phyloP scores from a whole-genome alignment of 2,329 filamentous ascomycete genomes.

The Epichloe amarillans region DNA sequence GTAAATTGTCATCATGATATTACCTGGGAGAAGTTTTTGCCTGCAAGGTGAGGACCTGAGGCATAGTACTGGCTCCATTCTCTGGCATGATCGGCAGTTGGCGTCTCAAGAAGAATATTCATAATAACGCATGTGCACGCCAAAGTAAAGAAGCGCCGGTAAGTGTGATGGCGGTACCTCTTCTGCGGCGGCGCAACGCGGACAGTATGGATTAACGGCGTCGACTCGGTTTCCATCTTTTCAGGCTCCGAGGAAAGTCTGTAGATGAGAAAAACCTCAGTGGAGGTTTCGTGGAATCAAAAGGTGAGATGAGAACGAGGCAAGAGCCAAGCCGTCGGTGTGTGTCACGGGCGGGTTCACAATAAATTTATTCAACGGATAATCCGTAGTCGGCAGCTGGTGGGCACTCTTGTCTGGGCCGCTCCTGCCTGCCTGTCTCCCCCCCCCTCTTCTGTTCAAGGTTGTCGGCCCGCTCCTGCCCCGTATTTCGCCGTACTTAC shows the following conservation, averaged over 20 bases:
- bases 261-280: background rate
- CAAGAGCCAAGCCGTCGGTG: background rate
- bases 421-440: too few species aligned
- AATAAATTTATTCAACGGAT: too few species aligned
- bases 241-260: constrained; percentile 10
- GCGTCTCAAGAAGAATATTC: constrained; percentile 43
- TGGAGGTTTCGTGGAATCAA: background rate
- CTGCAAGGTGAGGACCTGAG: constrained; percentile 60
- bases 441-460: too few species aligned
- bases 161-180: constrained; percentile 44
- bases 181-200: constrained; percentile 36
- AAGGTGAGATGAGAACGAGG: background rate
- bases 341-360: too few species aligned
- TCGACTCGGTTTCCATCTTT: constrained; percentile 38
- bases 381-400: too few species aligned
- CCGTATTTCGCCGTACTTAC: background rate
- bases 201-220: constrained; percentile 54
- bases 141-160: constrained; percentile 55
- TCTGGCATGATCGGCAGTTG: constrained; percentile 40
- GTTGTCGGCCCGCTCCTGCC: background rate
- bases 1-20: background rate
- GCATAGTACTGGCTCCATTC: constrained; percentile 74
- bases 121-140: constrained; percentile 41
- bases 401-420: too few species aligned
- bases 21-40: constrained; percentile 62